Base-by-base conservation (phyloP, 176 grass and related monocot genomes). In the Cocos nucifera region DNA sequence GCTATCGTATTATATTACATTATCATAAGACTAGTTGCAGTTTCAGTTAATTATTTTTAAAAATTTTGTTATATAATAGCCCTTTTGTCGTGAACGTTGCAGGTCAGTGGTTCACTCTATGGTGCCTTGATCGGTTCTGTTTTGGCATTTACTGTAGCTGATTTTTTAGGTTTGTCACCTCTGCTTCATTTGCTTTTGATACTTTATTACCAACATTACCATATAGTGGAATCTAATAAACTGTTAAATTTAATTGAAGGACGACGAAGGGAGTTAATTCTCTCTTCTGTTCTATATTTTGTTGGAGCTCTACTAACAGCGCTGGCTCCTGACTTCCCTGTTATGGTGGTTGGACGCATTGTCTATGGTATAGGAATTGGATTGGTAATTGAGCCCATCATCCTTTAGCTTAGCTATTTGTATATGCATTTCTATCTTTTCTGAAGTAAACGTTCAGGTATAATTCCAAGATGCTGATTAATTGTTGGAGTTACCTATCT, bases 101-200 rank as follows among this genome's bases (percentile, higher is more conserved):
- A 96, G 92, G 92, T 96, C 50, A 96, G 92, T 61, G 92, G 92
- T 15, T 96, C 92, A 15, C 72, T 96, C 14, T 96, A 96, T 70
- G 92, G 92, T 73, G 92, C 92, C 63, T 82, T 90, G 77, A 90
- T 95, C 5, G 86, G 91, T 61, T 95, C 86, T 0, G 57, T 64
- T 56, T 61, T 79, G 57, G 86, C 91, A 57, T 95, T 69, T 74
- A 77, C 74, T 10, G 52, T 95, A 62, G 91, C 86, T 51, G 91
- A 95, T 58, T 69, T 82, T 77, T 65, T 95, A 64, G 92, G 92
- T 76, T 44, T 35, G 28, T 20, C 54, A 61, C 3, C 4, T 48
- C 10, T 12, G 10, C 35, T 12, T 44, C 9, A 9, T 44, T 9
- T 44, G 9, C 35, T 12, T 44, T 44, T 12, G 35, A 44, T 44